These are phyloP conservation scores for Aurantiochytrium sp. DNA, from an alignment of 108 stramenopile genomes.

Conservation along the genomic window DNA sequence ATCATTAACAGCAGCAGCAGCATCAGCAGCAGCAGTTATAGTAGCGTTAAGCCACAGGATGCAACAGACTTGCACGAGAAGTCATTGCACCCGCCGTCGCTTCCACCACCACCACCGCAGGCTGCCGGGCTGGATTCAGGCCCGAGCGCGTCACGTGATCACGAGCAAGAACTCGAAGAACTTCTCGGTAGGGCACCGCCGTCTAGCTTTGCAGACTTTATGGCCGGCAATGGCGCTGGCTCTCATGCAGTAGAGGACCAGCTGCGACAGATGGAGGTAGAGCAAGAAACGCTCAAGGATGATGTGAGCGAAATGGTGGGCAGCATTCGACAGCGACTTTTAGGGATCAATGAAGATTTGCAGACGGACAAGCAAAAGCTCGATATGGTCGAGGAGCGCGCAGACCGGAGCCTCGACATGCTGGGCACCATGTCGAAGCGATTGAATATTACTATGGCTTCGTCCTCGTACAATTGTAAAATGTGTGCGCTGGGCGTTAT, in stretches of 20 bases:
- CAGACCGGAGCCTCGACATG: neutral
- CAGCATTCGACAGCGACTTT: neutral
- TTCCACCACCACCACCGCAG: no score
- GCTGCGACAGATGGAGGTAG: neutral
- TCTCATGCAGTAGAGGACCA: neutral
- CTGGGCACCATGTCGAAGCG: neutral
- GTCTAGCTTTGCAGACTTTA: neutral
- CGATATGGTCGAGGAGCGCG: neutral
- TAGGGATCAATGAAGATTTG: neutral
- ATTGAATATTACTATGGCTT: neutral
- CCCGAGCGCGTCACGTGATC: no score
- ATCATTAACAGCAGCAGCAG: no score
- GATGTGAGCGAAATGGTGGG: neutral
- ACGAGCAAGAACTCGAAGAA: neutral
- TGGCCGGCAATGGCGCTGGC: neutral
- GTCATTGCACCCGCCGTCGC: neutral
- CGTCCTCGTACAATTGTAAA: neutral
- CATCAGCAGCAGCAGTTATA: no score
- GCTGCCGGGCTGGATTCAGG: no score
- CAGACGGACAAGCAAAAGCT: neutral
- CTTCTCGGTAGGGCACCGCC: neutral
- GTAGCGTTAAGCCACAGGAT: no score
- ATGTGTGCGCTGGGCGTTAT: neutral
- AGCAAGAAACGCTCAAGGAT: neutral
- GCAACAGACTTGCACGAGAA: no score